Base-by-base conservation (phyloP, 306 rosid species). In the Sphenostylis stenocarpa region DNA sequence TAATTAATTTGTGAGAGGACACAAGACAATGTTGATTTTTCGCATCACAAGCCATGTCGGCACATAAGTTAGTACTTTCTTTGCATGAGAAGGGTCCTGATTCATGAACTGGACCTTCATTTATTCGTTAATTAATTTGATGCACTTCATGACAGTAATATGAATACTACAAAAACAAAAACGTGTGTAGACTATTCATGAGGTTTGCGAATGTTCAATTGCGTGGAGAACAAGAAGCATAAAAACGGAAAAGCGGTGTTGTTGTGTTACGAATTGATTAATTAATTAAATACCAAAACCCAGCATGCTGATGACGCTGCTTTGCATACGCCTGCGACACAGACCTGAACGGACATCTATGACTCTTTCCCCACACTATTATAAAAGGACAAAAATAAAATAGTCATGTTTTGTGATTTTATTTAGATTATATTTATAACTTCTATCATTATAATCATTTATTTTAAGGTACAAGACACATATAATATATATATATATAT, bases 141-240 rank as follows among this genome's bases (percentile, higher is more conserved):
- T 12, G 19, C 1, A 26, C 1, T 38, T 8, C 3, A 9, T 38
- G 43, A 38, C 3, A 9, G 4, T 16, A 6, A 5, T 1, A 47
- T 0, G 2, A 49, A 53, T 17, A 49, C 19, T n/a, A 29, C 28
- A 1, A n/a, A 9, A 33, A 34, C 0, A 12, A 21, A 55, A 23
- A 51, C 51, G 24, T 36, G 38, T 33, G 67, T 11, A 26, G 72
- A 67, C 56, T 67, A 47, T 17, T 73, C 36, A 57, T 10, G 14
- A 10, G 5, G 49, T 45, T 33, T 16, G 8, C n/a, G 5, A 10
- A 2, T 36, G 11, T 56, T 49, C 43, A 39, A 70, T 76, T 81
- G 76, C 77, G 76, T 70, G 78, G 29, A 21, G 7, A 52, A 20
- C 73, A 75, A 75, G 67, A 47, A 67, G 11, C 15, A 0, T 5